These are phyloP conservation scores for Saururus chinensis DNA, from an alignment of 164 flowering plant species.

Conservation along the genomic window DNA sequence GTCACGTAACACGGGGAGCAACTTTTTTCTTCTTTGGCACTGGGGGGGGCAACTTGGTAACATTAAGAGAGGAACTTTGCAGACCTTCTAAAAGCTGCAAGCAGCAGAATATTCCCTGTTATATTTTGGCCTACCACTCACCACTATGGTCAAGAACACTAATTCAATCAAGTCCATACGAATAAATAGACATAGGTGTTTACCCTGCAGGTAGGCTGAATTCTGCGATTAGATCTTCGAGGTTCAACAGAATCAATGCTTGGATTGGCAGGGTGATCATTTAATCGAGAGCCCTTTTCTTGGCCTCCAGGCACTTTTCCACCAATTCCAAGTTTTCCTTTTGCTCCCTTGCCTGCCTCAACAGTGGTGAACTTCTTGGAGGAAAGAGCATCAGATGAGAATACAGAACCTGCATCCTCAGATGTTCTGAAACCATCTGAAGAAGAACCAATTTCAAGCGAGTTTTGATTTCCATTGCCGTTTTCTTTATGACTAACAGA, in stretches of 20 bases:
- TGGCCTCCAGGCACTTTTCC: constrained; percentile 40
- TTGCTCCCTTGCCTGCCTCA: constrained; percentile 27
- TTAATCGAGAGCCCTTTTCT: constrained; percentile 26
- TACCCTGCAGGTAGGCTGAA: constrained; percentile 97
- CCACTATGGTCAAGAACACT: not conserved
- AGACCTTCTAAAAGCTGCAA: constrained; percentile 30
- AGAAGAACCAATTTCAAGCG: constrained; percentile 22
- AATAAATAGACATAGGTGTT: constrained; percentile 5
- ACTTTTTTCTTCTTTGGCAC: no score
- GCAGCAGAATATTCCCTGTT: not conserved
- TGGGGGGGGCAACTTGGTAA: constrained; percentile 23
- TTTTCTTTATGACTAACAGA: constrained; percentile 27
- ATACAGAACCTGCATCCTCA: constrained; percentile 25
- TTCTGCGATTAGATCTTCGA: constrained; percentile 84
- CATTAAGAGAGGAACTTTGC: constrained; percentile 24
- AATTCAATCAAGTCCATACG: not conserved
- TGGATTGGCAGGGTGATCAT: constrained; percentile 25
- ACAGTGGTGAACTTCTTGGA: constrained; percentile 29
- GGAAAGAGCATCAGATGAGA: constrained; percentile 21
- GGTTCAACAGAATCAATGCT: constrained; percentile 48
- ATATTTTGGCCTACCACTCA: no score
- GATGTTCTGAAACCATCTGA: constrained; percentile 32
- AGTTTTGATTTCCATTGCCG: constrained; percentile 19
- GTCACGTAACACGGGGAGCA: constrained; percentile 19
- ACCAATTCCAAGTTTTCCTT: constrained; percentile 40